Evolutionary conservation across 148 eudicot genomes (phyloP), one percentile per base, ranked within the genome.

Genomic region (Rhododendron griersonianum): DNA sequence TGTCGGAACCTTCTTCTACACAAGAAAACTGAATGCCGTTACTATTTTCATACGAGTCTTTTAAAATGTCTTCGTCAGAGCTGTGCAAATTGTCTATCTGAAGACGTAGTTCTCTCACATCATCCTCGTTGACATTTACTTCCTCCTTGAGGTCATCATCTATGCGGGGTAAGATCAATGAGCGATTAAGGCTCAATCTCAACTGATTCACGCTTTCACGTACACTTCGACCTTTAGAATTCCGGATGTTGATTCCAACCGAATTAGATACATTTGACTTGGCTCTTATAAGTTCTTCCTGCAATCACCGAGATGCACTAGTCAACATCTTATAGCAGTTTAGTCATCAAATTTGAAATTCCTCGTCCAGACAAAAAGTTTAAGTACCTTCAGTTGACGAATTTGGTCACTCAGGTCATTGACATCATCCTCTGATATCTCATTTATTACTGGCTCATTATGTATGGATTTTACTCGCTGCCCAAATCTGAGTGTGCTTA

Each of bases 401-500:
- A 98, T 98, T 86, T 92, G 98, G 88, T 95, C 95, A n/a, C 95
- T 94, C 16, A 98, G 93, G 87, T 90, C 98, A 93, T 95, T 93
- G 84, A 95, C 97, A 90, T 98, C 96, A 88, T 98, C 99, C 89
- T 98, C 99, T 21, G 98, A 91, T 83, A 98, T 93, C 91, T 95
- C 98, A 83, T 98, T 98, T 75, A 98, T 89, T 67, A 95, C 96
- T 28, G 99, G 99, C 87, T 91, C 90, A 86, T 98, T 98, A 50
- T 84, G 89, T 84, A 98, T 85, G 71, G 86, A 91, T 91, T 90
- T 93, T 86, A 90, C 93, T 89, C 91, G 89, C 86, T 90, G 91
- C 75, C 96, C 96, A 87, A 98, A 95, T 91, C 98, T 91, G 86
- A 98, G 94, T 63, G 98, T 93, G 94, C 98, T 98, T 21, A 93